These are phyloP conservation scores for Cnidoscolus chayamansa DNA, from an alignment of 441 rosid species.

Conservation along the genomic window DNA sequence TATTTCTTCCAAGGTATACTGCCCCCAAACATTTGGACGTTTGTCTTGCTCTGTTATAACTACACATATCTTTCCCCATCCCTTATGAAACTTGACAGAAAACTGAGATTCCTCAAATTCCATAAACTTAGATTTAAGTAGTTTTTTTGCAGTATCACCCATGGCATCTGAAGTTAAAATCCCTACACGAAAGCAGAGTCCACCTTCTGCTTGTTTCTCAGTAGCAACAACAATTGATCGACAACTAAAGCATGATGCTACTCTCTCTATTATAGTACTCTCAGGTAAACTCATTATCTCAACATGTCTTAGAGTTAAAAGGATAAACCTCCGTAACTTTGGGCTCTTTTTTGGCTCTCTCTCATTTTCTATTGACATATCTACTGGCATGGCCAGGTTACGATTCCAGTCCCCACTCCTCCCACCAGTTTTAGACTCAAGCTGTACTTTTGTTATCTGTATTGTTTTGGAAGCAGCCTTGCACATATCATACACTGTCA, in stretches of 20 bases:
- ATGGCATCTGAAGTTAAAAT: background rate
- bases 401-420: conserved; percentile 69
- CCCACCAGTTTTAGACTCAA: conserved; percentile 76
- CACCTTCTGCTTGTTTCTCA: background rate
- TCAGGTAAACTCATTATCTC: background rate
- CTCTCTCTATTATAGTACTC: background rate
- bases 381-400: background rate
- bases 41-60: background rate
- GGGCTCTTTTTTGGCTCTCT: background rate
- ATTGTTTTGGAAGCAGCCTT: conserved; percentile 91
- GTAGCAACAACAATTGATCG: background rate
- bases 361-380: background rate
- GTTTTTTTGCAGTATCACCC: background rate
- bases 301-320: background rate
- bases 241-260: background rate
- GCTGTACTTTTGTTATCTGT: conserved; percentile 49
- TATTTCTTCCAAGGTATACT: background rate
- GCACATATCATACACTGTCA: conserved; percentile 94
- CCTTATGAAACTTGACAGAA: background rate
- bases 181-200: background rate
- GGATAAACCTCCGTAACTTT: background rate
- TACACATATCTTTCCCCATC: background rate
- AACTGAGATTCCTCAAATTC: background rate
- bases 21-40: background rate
- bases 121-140: background rate